Evolutionary conservation across 768 basidiomycete genomes (phyloP).

Genomic region (Leucosporidium scottii): DNA sequence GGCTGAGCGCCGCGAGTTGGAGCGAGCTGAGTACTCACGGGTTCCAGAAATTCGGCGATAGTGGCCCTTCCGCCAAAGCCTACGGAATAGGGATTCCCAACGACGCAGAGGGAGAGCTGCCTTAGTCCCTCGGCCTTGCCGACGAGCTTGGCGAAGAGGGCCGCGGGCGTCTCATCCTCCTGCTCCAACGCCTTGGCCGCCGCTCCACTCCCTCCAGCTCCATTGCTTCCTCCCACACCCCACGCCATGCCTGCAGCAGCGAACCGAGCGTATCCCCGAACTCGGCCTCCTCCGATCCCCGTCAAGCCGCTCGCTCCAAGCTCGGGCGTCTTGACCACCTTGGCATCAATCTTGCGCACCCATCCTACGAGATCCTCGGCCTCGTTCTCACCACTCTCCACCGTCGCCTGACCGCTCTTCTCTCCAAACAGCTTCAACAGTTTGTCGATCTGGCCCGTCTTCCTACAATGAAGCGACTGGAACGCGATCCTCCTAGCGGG

Average conservation of each 20-base stretch:
- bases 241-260: no score
- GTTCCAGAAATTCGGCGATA: background rate
- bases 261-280: no score
- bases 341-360: no score
- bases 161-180: background rate
- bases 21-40: background rate
- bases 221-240: no score
- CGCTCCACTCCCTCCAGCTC: no score
- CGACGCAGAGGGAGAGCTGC: background rate
- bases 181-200: background rate
- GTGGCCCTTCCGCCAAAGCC: background rate
- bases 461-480: background rate
- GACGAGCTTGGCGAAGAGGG: conserved; percentile 2
- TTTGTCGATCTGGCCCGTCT: background rate
- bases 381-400: no score
- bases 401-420: no score
- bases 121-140: background rate
- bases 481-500: background rate
- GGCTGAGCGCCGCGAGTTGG: no score
- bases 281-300: no score
- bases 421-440: background rate
- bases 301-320: no score
- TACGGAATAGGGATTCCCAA: background rate
- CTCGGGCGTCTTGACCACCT: no score
- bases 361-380: no score